Evolutionary conservation across 768 basidiomycete genomes (phyloP).

Genomic region (Pleurotus giganteus): DNA sequence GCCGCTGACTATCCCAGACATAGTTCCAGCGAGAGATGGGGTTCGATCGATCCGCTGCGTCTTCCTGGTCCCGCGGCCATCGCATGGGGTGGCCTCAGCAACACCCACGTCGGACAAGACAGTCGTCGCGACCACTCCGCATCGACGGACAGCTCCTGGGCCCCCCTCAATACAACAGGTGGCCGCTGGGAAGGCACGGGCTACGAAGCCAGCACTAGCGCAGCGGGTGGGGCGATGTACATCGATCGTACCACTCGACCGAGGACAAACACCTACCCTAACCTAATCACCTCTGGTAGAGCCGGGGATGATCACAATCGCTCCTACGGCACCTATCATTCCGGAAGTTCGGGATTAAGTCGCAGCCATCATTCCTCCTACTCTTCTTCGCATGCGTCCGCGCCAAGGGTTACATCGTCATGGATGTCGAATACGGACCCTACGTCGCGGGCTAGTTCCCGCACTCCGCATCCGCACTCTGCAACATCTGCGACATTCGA

Average conservation of each 20-base stretch:
- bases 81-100: constrained; percentile 1
- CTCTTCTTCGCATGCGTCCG: background rate
- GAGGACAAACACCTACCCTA: constrained; percentile 36
- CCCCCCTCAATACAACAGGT: constrained; percentile 32
- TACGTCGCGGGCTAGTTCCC: constrained; percentile 26
- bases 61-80: constrained; percentile 14
- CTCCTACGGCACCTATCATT: constrained; percentile 3
- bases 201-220: constrained; percentile 24
- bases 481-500: constrained; percentile 28
- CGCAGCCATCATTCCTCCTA: background rate
- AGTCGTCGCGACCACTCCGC: constrained; percentile 28
- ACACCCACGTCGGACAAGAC: constrained; percentile 33
- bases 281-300: constrained; percentile 24
- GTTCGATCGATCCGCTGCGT: background rate
- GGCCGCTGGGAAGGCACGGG: constrained; percentile 38
- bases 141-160: constrained; percentile 29
- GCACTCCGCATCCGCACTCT: constrained; percentile 28
- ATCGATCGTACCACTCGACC: constrained; percentile 36
- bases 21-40: constrained; percentile 1
- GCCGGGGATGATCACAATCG: constrained; percentile 19
- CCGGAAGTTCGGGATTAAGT: background rate
- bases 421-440: constrained; percentile 36
- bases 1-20: constrained; percentile 10
- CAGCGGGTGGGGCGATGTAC: constrained; percentile 17
- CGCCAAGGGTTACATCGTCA: constrained; percentile 23